phyloP scores from a whole-genome alignment of 2,329 filamentous ascomycete genomes.

The Nothomitra cinnamomea region DNA sequence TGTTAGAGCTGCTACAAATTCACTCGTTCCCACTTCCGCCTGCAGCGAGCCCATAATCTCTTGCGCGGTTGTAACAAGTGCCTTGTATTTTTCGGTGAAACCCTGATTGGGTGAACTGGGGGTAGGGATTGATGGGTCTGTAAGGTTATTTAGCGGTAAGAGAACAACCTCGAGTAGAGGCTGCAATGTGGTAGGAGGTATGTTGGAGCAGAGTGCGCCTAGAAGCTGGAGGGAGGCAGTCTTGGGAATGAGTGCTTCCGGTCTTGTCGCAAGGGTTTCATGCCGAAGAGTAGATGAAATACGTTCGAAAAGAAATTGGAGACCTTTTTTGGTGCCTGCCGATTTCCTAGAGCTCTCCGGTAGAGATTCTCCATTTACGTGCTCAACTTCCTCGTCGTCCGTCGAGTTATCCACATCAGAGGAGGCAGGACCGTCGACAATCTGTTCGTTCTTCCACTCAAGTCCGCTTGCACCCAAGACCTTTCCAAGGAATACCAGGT shows the following conservation, averaged over 20 bases:
- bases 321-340: constrained; percentile 17
- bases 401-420: constrained; percentile 25
- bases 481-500: constrained; percentile 65
- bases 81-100: constrained; percentile 53
- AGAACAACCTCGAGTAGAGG: constrained; percentile 48
- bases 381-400: constrained; percentile 26
- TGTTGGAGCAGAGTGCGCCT: constrained; percentile 46
- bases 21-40: constrained; percentile 63
- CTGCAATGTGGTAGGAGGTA: constrained; percentile 38
- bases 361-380: constrained; percentile 22
- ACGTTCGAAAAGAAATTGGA: constrained; percentile 14
- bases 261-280: constrained; percentile 37
- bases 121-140: constrained; percentile 56
- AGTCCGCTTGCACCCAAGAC: constrained; percentile 42
- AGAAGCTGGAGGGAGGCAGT: constrained; percentile 59
- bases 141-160: constrained; percentile 62
- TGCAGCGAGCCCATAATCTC: constrained; percentile 71
- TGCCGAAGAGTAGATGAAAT: constrained; percentile 6
- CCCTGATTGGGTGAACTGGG: constrained; percentile 54
- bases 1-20: constrained; percentile 59
- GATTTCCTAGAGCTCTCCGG: background rate
- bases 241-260: constrained; percentile 53
- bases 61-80: constrained; percentile 52
- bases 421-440: background rate
- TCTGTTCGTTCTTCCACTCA: constrained; percentile 23